Percentiles rank a stretch among this genome's conserved stretches.
Evolutionary conservation across 2,329 filamentous ascomycete species (phyloP).

Genomic region (Pseudogymnoascus sp.): DNA sequence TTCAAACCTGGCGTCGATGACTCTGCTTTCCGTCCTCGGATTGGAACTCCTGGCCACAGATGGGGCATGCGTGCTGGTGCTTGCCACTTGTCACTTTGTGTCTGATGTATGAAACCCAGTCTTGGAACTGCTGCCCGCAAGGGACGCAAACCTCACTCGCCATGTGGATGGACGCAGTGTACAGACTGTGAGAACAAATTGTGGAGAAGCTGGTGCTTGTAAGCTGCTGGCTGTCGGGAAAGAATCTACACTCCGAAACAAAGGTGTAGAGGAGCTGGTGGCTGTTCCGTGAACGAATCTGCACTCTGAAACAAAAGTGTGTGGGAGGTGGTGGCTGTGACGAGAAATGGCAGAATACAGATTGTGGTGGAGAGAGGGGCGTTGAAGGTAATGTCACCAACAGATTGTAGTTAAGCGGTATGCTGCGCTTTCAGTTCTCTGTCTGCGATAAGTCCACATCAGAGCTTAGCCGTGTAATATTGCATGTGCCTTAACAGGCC

Average conservation of each 20-base stretch:
- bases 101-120: slow-evolving; percentile 8
- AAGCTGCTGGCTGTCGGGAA: too few species aligned
- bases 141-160: background rate
- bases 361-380: background rate
- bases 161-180: background rate
- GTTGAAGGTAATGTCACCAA: background rate
- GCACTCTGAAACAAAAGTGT: background rate
- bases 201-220: too few species aligned
- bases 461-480: background rate
- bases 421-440: background rate
- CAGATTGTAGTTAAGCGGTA: background rate
- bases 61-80: slow-evolving; percentile 12
- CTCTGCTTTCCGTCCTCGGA: slow-evolving; percentile 13
- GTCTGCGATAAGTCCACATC: background rate
- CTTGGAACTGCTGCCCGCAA: background rate
- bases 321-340: background rate
- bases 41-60: slow-evolving; percentile 17
- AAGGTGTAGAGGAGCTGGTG: too few species aligned
- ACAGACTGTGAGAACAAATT: too few species aligned
- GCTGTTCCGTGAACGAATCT: too few species aligned
- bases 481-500: background rate
- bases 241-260: too few species aligned
- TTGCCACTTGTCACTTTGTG: slow-evolving; percentile 13
- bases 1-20: slow-evolving; percentile 13
- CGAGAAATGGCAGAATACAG: background rate